Base-by-base conservation (phyloP, 495 filamentous ascomycete genomes). In the Aspergillus hancockii region DNA sequence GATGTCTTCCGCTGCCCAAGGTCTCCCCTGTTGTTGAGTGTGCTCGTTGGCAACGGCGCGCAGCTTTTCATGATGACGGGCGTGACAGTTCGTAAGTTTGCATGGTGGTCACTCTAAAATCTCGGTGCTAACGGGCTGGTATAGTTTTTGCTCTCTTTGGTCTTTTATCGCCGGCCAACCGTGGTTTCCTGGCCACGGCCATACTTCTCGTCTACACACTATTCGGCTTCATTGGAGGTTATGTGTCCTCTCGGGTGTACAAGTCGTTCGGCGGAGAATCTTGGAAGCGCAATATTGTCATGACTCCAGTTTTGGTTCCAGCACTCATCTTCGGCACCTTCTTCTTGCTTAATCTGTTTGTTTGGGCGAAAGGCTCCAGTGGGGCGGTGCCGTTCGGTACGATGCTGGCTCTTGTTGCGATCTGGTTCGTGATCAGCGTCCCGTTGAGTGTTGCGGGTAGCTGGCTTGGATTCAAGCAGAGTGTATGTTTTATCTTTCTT, bases 31-130 rank as follows among this genome's bases (percentile, higher is more conserved):
- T 77, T 97, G 8, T 82, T 98, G 21, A 90, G 91, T 68, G 79
- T 98, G 14, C 82, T 98, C 66, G 82, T 97, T 50, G 94, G 94
- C 34, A 98, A 94, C 68, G 94, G 94, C 23, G 90, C 91, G 38
- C 94, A 98, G 74, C 83, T 98, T 13, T 97, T 98, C 71, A 92
- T 94, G 75, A 98, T 98, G 94, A 88, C 91, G 18, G 94, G 93
- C 31, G 88, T 90, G 58, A 97, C 95, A 49, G 96, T 98, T 67
- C 69, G 76, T 79, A 72, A 53, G 73, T 71, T 28, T 53, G 28
- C 14, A 6, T 36, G 3, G 8, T 38, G 1, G 8, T 2, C 4
- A 31, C 30, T 43, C 10, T 31, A 31, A 10, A 6, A n/a, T 51
- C 10, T 34, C 0, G 6, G 25, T 58, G 18, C 57, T 64, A 49